Conservation (phyloP, 2,329 filamentous ascomycete genomes). For the Metarhizium brunneum region DNA sequence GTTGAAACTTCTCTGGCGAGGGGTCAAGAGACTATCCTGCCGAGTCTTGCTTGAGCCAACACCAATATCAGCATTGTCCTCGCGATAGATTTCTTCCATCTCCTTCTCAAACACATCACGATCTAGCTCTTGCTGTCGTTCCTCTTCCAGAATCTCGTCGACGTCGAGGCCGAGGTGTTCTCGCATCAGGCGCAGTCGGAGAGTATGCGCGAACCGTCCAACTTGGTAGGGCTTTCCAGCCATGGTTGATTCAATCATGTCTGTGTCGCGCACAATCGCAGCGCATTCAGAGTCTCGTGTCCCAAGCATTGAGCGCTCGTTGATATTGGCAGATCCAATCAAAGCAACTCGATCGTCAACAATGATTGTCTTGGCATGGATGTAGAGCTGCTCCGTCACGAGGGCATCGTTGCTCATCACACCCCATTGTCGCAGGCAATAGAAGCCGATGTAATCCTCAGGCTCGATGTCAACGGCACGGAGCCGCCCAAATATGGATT, state of each 20-base stretch:
- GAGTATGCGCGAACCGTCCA: constrained; percentile 82
- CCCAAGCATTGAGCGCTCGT: constrained; percentile 92
- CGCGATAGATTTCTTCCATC: constrained; percentile 54
- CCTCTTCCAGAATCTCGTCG: constrained; percentile 78
- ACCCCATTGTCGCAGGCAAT: constrained; percentile 85
- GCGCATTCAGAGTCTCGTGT: constrained; percentile 87
- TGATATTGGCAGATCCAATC: constrained; percentile 97
- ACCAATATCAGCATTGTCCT: constrained; percentile 18
- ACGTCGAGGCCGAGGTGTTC: constrained; percentile 96
- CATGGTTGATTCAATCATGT: constrained; percentile 90
- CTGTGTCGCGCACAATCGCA: constrained; percentile 81
- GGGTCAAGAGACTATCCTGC: constrained; percentile 25
- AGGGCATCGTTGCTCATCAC: constrained; percentile 76
- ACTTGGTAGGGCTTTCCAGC: constrained; percentile 81
- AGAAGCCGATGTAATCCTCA: constrained; percentile 93
- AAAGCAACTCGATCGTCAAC: constrained; percentile 89
- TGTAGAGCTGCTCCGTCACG: constrained; percentile 94
- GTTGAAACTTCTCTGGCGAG: constrained; percentile 53
- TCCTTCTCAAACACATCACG: constrained; percentile 46
- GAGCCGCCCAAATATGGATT: constrained; percentile 83
- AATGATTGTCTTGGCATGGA: constrained; percentile 94
- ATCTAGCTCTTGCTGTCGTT: constrained; percentile 58
- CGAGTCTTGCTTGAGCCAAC: constrained; percentile 21
- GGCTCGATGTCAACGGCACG: constrained; percentile 76
- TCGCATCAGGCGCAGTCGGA: constrained; percentile 89